Evolutionary conservation across 345 rosid genomes (phyloP).

Genomic region (Balakata baccata): DNA sequence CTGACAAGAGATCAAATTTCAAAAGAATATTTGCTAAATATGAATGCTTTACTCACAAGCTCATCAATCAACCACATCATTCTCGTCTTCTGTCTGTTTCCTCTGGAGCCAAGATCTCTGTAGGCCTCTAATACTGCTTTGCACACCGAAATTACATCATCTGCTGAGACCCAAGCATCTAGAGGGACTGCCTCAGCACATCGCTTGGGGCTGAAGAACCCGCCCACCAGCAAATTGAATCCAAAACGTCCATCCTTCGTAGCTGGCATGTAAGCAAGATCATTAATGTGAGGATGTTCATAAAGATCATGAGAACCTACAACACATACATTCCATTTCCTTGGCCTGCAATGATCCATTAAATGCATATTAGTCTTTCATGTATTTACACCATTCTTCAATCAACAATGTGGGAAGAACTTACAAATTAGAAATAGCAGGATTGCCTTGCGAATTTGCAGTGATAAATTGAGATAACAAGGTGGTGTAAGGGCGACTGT

Average conservation of each 20-base stretch:
- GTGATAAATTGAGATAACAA: slow-evolving; percentile 76
- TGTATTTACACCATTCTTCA: background rate
- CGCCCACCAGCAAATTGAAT: slow-evolving; percentile 89
- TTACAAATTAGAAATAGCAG: slow-evolving; percentile 69
- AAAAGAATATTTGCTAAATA: background rate
- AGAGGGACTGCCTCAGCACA: slow-evolving; percentile 92
- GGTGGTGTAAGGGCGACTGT: slow-evolving; percentile 79
- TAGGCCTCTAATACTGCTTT: slow-evolving; percentile 76
- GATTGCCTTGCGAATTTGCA: slow-evolving; percentile 68
- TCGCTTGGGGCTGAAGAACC: slow-evolving; percentile 86
- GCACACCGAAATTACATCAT: slow-evolving; percentile 66
- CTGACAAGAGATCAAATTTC: background rate
- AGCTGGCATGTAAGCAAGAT: slow-evolving; percentile 96
- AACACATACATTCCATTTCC: slow-evolving; percentile 96
- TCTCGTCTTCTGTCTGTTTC: slow-evolving; percentile 86
- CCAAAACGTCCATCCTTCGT: slow-evolving; percentile 69
- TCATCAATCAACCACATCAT: slow-evolving; percentile 99
- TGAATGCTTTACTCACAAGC: slow-evolving; percentile 51
- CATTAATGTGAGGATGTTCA: slow-evolving; percentile 97
- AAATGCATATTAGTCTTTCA: background rate
- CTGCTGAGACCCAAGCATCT: slow-evolving; percentile 89
- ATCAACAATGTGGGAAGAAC: slow-evolving; percentile 18
- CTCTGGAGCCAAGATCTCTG: slow-evolving; percentile 86
- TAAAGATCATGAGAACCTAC: slow-evolving; percentile 90
- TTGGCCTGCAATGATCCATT: slow-evolving; percentile 53